Evolutionary conservation across 768 basidiomycete genomes (phyloP).

Genomic region (Auriscalpium microsporum): DNA sequence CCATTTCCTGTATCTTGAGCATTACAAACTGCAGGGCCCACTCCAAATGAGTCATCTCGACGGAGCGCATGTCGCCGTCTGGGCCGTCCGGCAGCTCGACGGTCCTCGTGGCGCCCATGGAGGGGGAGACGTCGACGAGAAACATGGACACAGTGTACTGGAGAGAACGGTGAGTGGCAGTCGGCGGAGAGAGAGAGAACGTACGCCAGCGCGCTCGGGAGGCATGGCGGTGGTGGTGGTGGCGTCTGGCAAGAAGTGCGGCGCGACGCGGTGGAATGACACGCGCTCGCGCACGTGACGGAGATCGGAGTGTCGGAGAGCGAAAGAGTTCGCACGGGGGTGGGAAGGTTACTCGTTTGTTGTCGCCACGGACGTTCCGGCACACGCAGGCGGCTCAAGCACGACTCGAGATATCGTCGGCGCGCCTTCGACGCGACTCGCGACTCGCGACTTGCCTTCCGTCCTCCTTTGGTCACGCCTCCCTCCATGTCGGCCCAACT

Average conservation of each 20-base stretch:
- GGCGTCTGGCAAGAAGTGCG: neutral
- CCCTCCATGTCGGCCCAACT: slow-evolving; percentile 8
- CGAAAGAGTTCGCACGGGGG: neutral
- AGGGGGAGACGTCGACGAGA: slow-evolving; percentile 77
- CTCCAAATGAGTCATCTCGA: slow-evolving; percentile 70
- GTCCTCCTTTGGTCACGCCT: neutral
- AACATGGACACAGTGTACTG: slow-evolving; percentile 87
- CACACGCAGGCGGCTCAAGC: neutral
- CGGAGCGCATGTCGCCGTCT: slow-evolving; percentile 39
- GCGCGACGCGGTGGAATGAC: slow-evolving; percentile 10
- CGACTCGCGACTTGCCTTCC: neutral
- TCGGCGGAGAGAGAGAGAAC: slow-evolving; percentile 22
- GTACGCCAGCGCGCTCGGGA: slow-evolving; percentile 72
- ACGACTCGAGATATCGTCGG: neutral
- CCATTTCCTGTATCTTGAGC: slow-evolving; percentile 89
- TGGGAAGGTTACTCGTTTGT: neutral
- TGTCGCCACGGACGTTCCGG: neutral
- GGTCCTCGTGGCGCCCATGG: slow-evolving; percentile 63
- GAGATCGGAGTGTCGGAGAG: slow-evolving; percentile 1
- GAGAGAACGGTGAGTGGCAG: neutral
- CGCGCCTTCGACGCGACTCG: slow-evolving; percentile 1
- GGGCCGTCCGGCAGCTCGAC: slow-evolving; percentile 48
- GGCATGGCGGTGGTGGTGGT: slow-evolving; percentile 42
- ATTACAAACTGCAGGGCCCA: slow-evolving; percentile 82
- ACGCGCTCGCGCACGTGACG: slow-evolving; percentile 6